These are phyloP conservation scores for Phytophthora lateralis DNA, from an alignment of 352 stramenopile genomes.

Conservation along the genomic window DNA sequence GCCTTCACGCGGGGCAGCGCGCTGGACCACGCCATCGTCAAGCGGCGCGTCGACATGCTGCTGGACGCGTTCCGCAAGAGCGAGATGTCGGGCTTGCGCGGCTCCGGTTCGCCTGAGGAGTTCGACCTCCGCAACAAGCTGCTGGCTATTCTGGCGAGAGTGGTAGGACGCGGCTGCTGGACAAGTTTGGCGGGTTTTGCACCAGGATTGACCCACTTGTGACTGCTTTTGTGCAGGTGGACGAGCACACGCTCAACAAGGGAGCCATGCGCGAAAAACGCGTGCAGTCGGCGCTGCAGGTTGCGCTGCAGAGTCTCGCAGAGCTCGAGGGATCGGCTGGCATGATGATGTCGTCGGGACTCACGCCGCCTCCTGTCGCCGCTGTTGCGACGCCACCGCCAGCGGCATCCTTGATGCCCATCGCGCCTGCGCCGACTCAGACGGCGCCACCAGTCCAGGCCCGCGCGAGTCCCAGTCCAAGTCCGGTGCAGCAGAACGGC, in stretches of 20 bases:
- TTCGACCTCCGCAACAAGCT: slow-evolving; percentile 47
- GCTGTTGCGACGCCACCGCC: slow-evolving; percentile 4
- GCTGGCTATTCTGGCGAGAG: slow-evolving; percentile 33
- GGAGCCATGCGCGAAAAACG: slow-evolving; percentile 41
- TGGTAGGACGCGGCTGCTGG: slow-evolving; percentile 27
- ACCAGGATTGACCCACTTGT: slow-evolving; percentile 15
- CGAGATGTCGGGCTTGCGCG: slow-evolving; percentile 41
- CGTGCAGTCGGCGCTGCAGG: slow-evolving; percentile 36
- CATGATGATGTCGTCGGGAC: slow-evolving; percentile 4
- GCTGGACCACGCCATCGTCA: slow-evolving; percentile 45
- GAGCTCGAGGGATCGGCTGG: slow-evolving; percentile 26
- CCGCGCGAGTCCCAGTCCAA: neutral
- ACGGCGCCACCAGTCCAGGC: slow-evolving; percentile 10
- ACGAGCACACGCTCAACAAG: slow-evolving; percentile 45
- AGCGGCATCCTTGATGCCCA: slow-evolving; percentile 27
- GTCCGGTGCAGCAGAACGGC: slow-evolving; percentile 30
- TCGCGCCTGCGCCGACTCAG: slow-evolving; percentile 30
- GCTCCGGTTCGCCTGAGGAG: slow-evolving; percentile 39
- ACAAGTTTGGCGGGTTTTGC: neutral
- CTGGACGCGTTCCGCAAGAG: slow-evolving; percentile 44
- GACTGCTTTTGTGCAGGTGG: slow-evolving; percentile 27
- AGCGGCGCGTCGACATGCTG: slow-evolving; percentile 48
- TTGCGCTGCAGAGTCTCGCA: slow-evolving; percentile 26
- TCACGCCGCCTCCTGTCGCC: slow-evolving; percentile 12
- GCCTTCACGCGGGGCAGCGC: slow-evolving; percentile 24